Base-by-base conservation (phyloP, 768 basidiomycete genomes). In the Tulasnella sp. region DNA sequence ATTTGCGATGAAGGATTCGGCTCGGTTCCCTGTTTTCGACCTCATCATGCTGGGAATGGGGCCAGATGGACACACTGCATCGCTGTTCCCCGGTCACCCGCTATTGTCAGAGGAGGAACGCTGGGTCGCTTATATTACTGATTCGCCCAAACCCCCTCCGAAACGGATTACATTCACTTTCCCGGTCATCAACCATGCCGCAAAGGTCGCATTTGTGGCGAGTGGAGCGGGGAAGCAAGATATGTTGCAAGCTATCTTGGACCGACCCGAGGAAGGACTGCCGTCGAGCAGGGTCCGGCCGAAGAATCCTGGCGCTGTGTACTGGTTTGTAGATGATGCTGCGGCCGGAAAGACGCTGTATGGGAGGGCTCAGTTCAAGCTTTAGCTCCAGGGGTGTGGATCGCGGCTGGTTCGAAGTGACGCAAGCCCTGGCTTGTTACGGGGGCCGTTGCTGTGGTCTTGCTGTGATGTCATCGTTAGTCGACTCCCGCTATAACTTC, bases 51-150 rank as follows among this genome's bases (percentile, higher is more conserved):
- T 99, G 72, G 97, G 97, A 70, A 91, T 96, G 88, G 97, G 97
- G 38, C 93, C 93, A 6, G 97, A 98, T 82, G 97, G 97, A n/a
- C 97, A 99, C 86, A 99, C 97, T 54, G 95, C 92, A 78, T 96
- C 93, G 8, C 90, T 99, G 79, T 99, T 99, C 89, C 97, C 97
- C 11, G 92, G 88, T n/a, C 97, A 99, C 81, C 84, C 83, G 45
- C 87, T 98, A 49, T 88, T 99, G 70, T 78, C 84, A n/a, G 97
- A 97, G 84, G 88, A 86, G 71, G 94, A 94, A 82, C 89, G 93
- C 77, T 99, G 97, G 97, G 93, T 99, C 31, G 97, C 96, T 0
- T 92, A 90, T 83, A 85, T 99, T 80, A 90, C 93, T 25, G 94
- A 99, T 85, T 92, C 92, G 49, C 97, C 97, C 31, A 99, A 99